Base-by-base conservation (phyloP, 1,139 yeast genomes). In the Kazachstania sp. region DNA sequence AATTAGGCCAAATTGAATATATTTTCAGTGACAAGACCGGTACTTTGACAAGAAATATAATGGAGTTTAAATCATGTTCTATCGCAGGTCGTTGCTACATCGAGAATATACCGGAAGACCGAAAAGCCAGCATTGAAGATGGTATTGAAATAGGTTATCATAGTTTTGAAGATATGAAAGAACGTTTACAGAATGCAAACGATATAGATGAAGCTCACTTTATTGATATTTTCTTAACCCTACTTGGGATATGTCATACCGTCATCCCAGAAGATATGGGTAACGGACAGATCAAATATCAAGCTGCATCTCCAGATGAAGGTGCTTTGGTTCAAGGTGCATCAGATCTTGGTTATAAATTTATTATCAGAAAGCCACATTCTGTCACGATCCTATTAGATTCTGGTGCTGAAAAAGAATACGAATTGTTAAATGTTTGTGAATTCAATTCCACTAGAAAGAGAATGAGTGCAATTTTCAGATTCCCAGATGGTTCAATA, bases 281-380 rank as follows among this genome's bases (percentile, higher is more conserved):
- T 1, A 75, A 77, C 46, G 85, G 85, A 0, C 60, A 72, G 1
- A 83, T 92, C 54, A 90, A 86, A 64, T 94, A 94, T 63, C 98
- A 94, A 68, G 98, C 99, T 0, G 97, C 98, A 0, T 90, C 97
- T 1, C 98, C 98, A 1, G 99, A 94, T 69, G 98, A 94, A 71
- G 98, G 98, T 48, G 99, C 99, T 0, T 72, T 94, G 53, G 99
- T 94, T 3, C 90, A 92, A 58, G 98, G 98, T 49, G 98, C 97
- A 18, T 94, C 97, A 0, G 74, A 73, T 58, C 71, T 92, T 47
- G 97, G 97, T 0, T 92, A 84, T 64, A 82, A 77, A 54, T 94
- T 94, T 63, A 75, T 78, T 12, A 79, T 88, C 42, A 85, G 98
- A 69, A 80, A 81, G 48, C 99, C 99, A 7, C 83, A 82, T 54